Conservation (phyloP, 768 basidiomycete genomes). For the Leccinum truebloodii region DNA sequence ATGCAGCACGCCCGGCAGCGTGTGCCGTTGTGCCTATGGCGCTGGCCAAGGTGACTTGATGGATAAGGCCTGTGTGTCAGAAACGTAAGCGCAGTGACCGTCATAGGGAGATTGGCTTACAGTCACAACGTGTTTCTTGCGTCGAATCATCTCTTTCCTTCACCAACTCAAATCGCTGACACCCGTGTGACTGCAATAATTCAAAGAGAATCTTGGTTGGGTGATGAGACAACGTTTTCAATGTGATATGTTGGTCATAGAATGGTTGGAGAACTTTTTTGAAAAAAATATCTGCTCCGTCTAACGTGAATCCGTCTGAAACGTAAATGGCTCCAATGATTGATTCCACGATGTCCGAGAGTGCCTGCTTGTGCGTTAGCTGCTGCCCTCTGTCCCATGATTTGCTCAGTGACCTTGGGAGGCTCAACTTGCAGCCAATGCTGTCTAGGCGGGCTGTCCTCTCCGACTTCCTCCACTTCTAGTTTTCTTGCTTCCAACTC, state of each 20-base stretch:
- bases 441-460: slow-evolving; percentile 58
- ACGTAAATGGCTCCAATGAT: slow-evolving; percentile 78
- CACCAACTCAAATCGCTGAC: slow-evolving; percentile 60
- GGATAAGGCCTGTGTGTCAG: slow-evolving; percentile 57
- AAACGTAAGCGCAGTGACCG: slow-evolving; percentile 19
- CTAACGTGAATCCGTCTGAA: slow-evolving; percentile 66
- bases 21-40: slow-evolving; percentile 52
- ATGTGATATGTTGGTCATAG: slow-evolving; percentile 71
- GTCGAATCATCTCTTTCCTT: slow-evolving; percentile 46
- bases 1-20: slow-evolving; percentile 61
- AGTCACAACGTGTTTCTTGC: slow-evolving; percentile 48
- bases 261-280: slow-evolving; percentile 72
- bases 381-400: slow-evolving; percentile 2
- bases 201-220: slow-evolving; percentile 78
- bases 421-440: slow-evolving; percentile 79
- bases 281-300: slow-evolving; percentile 66
- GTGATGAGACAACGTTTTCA: slow-evolving; percentile 73
- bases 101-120: slow-evolving; percentile 37
- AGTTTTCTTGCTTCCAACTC: slow-evolving; percentile 48
- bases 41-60: slow-evolving; percentile 61
- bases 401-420: slow-evolving; percentile 59
- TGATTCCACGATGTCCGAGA: slow-evolving; percentile 82
- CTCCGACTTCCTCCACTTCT: slow-evolving; percentile 50
- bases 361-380: slow-evolving; percentile 44
- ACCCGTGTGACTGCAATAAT: slow-evolving; percentile 69